A percentile compares a stretch with the other conserved stretches of the same genome.
Conservation (phyloP, 1,139 yeast species). For the Taphrina wiesneri region DNA sequence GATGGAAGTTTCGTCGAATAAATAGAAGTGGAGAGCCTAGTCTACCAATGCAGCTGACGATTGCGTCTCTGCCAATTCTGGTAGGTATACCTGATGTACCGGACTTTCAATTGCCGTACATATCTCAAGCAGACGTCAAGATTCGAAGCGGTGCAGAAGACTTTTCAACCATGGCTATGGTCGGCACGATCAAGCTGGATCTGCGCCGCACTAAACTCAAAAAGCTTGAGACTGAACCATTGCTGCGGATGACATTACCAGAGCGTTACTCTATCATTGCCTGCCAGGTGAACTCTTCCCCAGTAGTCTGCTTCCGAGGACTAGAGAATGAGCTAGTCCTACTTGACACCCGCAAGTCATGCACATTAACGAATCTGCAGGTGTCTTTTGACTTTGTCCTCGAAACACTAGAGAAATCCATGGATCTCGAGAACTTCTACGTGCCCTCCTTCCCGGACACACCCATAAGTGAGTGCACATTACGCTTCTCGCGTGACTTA, state of each 20-base stretch:
- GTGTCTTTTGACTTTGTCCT: neutral
- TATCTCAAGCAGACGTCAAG: neutral
- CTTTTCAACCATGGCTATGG: neutral
- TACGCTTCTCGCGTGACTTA: neutral
- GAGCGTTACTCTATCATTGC: neutral
- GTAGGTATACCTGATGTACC: neutral
- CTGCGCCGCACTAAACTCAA: neutral
- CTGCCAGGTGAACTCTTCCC: neutral
- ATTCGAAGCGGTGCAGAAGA: neutral
- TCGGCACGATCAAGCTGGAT: neutral
- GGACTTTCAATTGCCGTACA: neutral
- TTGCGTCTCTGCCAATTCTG: neutral
- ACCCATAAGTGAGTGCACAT: neutral
- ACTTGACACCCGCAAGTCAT: neutral
- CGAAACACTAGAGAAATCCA: neutral
- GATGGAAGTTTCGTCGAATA: neutral
- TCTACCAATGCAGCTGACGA: neutral
- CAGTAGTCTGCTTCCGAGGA: neutral
- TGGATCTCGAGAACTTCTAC: neutral
- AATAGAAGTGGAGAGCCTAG: neutral
- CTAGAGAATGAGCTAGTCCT: neutral
- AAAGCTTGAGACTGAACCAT: constrained; percentile 1
- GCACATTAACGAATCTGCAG: neutral
- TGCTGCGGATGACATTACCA: neutral
- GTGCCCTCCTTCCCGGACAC: neutral